Base-by-base conservation (phyloP, 139 green algal genomes). In the Haematococcus lacustris region DNA sequence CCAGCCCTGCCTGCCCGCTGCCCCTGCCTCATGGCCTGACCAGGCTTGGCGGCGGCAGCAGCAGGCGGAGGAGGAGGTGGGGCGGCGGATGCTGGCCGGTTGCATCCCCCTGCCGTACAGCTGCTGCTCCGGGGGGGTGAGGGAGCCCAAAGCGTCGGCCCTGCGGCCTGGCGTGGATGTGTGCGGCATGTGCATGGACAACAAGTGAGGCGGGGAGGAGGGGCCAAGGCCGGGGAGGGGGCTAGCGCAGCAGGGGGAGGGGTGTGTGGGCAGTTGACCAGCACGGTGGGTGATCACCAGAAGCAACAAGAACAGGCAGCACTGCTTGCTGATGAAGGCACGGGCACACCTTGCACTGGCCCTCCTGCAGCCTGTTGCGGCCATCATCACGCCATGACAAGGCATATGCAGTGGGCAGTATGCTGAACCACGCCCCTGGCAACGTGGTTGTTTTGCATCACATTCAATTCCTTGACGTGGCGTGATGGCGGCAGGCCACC, bases 151-250 rank as follows among this genome's bases (percentile, higher is more conserved):
- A 6, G n/a, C 38, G n/a, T 6, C 30, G 63, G 34, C 6, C 5
- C 63, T 69, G 63, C 35, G 63, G 21, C 63, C 63, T 6, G 63
- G 63, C 63, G 35, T 69, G 35, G 63, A 69, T 37, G 30, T 69
- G 63, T 69, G 63, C 37, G 63, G 30, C 35, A 40, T 39, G 30
- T 69, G 63, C 63, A 69, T 69, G 63, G 63, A 69, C 30, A 69
- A 69, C 63, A 69, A 69, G 37, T 64, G 53, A 64, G 47, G 13
- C 47, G 21, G 13, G 21, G 13, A 57, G n/a, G n/a, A n/a, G n/a
- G n/a, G n/a, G n/a, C n/a, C n/a, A n/a, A n/a, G n/a, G n/a, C 13
- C 47, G 21, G 13, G 21, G 13, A 57, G 47, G n/a, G n/a, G 21
- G 13, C 13, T 21, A 57, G 13, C 47, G 47, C 47, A 28, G 47